Evolutionary conservation across 148 eudicot genomes (phyloP).

Genomic region (Rhododendron griersonianum): DNA sequence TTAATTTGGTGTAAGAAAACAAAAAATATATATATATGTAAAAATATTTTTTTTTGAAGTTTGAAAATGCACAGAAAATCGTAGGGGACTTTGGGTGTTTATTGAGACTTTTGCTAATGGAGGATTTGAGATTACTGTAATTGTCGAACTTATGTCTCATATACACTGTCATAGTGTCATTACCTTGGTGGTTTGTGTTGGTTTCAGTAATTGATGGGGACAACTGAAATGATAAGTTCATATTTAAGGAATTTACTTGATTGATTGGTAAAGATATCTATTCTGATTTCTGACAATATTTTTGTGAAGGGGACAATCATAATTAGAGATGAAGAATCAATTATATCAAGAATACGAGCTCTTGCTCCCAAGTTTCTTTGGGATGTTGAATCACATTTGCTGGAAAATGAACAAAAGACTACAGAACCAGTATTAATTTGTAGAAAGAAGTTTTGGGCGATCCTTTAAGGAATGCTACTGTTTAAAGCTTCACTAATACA

Average conservation of each 20-base stretch:
- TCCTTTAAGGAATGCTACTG: constrained; percentile 24
- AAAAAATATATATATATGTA: no score
- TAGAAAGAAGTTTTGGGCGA: constrained; percentile 88
- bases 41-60: no score
- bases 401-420: constrained; percentile 59
- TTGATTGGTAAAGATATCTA: not conserved
- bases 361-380: constrained; percentile 78
- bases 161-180: not conserved
- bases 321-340: constrained; percentile 68
- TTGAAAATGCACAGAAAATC: no score
- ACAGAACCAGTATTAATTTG: constrained; percentile 64
- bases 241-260: not conserved
- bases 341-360: constrained; percentile 47
- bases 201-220: not conserved
- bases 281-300: not conserved
- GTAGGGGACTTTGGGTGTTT: not conserved
- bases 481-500: constrained; percentile 7
- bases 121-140: not conserved
- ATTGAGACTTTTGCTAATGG: not conserved
- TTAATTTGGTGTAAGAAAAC: no score
- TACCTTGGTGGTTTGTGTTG: not conserved
- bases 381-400: constrained; percentile 61
- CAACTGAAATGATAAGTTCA: not conserved
- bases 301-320: constrained; percentile 75
- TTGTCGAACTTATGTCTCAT: not conserved